A percentile compares a stretch with the other conserved stretches of the same genome.
These are phyloP conservation scores for Plantago ovata DNA, from an alignment of 257 asterid species.

Conservation along the genomic window DNA sequence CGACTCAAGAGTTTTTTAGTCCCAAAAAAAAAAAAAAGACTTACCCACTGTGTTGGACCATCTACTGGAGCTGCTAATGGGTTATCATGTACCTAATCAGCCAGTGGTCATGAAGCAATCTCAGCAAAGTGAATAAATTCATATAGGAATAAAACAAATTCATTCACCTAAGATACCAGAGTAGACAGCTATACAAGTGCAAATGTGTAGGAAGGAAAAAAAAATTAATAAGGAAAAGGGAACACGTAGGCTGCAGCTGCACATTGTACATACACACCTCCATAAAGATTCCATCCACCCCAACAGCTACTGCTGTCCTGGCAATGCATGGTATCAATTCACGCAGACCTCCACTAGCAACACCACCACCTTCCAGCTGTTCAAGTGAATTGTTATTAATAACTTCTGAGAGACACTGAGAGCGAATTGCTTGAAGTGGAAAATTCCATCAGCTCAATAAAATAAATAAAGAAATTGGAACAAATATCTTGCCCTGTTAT, in stretches of 20 bases:
- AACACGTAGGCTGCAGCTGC: too few relatives aligned
- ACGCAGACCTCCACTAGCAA: conserved; percentile 98
- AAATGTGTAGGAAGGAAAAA: neutral
- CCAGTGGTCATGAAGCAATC: conserved; percentile 14
- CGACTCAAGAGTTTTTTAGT: neutral
- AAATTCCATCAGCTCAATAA: neutral
- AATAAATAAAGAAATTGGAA: too few relatives aligned
- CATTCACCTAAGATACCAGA: conserved; percentile 4
- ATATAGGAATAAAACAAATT: conserved; percentile 1
- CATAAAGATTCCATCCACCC: conserved; percentile 96
- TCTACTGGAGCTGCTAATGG: conserved; percentile 93
- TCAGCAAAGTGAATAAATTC: conserved; percentile 2
- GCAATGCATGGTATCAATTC: conserved; percentile 96
- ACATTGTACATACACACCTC: conserved; percentile 73
- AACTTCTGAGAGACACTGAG: neutral
- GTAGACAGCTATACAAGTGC: conserved; percentile 2
- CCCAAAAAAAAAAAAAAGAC: conserved; percentile 14
- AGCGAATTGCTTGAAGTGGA: neutral
- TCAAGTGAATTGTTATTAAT: conserved; percentile 12
- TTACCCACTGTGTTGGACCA: conserved; percentile 99
- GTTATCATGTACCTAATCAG: conserved; percentile 77
- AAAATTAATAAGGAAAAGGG: too few relatives aligned
- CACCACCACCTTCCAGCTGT: conserved; percentile 97
- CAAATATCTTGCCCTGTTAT: too few relatives aligned
- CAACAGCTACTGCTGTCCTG: conserved; percentile 93